Base-by-base conservation (phyloP, 2,329 filamentous ascomycete species). In the Fusarium oxysporum region DNA sequence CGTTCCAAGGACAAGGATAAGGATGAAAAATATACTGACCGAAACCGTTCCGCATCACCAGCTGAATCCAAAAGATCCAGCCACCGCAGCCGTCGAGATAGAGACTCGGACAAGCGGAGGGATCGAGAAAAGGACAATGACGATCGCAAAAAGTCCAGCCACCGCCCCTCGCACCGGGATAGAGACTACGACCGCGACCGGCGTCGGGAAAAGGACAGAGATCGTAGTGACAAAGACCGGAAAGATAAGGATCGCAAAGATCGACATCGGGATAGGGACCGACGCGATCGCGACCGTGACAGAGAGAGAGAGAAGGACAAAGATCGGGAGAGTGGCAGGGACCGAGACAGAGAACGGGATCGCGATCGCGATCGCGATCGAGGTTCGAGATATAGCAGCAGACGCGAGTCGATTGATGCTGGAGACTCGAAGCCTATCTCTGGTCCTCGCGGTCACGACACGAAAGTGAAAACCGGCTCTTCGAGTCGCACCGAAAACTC, bases 31-130 rank as follows among this genome's bases (percentile, higher is more conserved):
- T 77, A 85, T 73, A 83, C 84, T 17, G 87, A 90, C 53, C 87
- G 88, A 56, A 90, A 91, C 1, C 87, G 92, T 64, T 93, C 92
- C 9, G 86, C 86, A 9, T 94, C 93, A 5, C 88, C 88, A 3
- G 88, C 90, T 17, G 86, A 87, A 14, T 86, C 86, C 41, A 89
- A 87, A 71, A 82, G 86, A 60, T 87, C 88, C 11, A 85, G 86
- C 54, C 89, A 91, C 75, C 89, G 90, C 69, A 90, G 90, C 73
- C 90, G 88, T 57, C 87, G 86, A 71, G 89, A 92, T 45, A 85
- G 85, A 64, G 85, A 84, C 63, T 80, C 80, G 35, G 86, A 88
- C 51, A 80, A 84, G 58, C 78, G 77, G 41, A 78, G 75, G 33
- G 82, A 86, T 60, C 81, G 85, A 75, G 85, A 90, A 54, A 79